Base-by-base conservation (phyloP, 768 basidiomycete species). In the Hydnum rufescens region DNA sequence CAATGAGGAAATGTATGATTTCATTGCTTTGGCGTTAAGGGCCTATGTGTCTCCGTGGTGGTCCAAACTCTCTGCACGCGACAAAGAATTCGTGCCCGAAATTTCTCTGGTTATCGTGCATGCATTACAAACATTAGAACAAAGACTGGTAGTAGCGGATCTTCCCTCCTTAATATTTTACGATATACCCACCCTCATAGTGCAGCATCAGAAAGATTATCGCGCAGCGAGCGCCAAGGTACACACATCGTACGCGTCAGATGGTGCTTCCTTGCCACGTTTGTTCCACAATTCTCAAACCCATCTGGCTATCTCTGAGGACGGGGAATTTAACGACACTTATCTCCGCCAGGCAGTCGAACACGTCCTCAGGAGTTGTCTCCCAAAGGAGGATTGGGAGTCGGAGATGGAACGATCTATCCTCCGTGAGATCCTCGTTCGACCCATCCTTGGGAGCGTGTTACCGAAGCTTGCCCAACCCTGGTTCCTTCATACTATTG, bases 11-110 rank as follows among this genome's bases (percentile, higher is more conserved):
- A 64, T 82, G 3, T 87, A 88, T 60, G 81, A 88, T 64, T 70
- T 87, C 54, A 69, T 87, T 30, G 85, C 87, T 0, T 78, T 88
- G 54, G 73, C 78, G 5, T 71, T 90, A 23, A 74, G 86, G 31
- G 84, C 84, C 4, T 82, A 72, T 59, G 75, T 90, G 32, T 74
- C 77, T 46, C 80, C 82, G 1, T 90, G 86, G 87, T 90, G 86
- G 82, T 71, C 80, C 30, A 83, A 77, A 60, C 71, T 89, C 51
- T 75, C 85, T 1, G 74, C 82, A 54, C 83, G 84, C 56, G 86
- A 89, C 73, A 84, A 76, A 60, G 79, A 85, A 52, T 73, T 90
- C 53, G 73, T 87, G 26, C 80, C 82, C 23, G 75, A 82, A 57
- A 74, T 87, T 49, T 71, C 78, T 0, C 63, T 62, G 32, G 68